Conservation (phyloP, 805 yeast genomes). For the Starmerella riodocensis region DNA sequence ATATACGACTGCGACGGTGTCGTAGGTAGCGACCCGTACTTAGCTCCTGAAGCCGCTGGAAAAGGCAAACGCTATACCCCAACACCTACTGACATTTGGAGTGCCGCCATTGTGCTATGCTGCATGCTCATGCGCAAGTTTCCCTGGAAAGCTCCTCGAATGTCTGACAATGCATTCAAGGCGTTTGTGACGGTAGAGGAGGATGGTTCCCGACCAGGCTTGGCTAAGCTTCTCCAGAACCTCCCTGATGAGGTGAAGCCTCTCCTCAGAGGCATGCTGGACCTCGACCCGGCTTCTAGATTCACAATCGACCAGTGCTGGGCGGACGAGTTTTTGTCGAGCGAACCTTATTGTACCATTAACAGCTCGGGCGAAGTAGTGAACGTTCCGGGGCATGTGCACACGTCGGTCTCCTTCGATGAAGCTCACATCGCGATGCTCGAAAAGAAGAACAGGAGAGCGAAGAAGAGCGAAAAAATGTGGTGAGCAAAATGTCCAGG, state of each 20-base stretch:
- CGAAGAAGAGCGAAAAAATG: conserved; percentile 41
- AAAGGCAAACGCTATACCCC: conserved; percentile 71
- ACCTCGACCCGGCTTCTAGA: conserved; percentile 47
- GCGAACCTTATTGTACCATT: conserved; percentile 57
- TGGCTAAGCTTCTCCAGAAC: conserved; percentile 50
- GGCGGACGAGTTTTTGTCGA: conserved; percentile 42
- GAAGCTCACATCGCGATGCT: conserved; percentile 92
- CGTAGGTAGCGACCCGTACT: conserved; percentile 78
- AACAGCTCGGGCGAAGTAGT: conserved; percentile 24
- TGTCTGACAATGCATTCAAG: conserved; percentile 69
- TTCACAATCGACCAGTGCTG: conserved; percentile 45
- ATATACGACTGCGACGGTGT: conserved; percentile 69
- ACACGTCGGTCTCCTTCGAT: conserved; percentile 79
- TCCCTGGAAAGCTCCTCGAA: conserved; percentile 88
- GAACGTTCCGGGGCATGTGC: conserved; percentile 52
- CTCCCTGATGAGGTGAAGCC: conserved; percentile 57
- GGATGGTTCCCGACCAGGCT: conserved; percentile 35
- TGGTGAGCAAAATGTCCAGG: too few relatives aligned
- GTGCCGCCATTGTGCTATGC: conserved; percentile 77
- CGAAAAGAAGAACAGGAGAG: conserved; percentile 49
- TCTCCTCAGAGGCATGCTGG: conserved; percentile 56
- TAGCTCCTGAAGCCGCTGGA: conserved; percentile 85
- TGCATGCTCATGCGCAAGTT: conserved; percentile 85
- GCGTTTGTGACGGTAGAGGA: conserved; percentile 40
- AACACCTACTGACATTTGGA: conserved; percentile 89